Evolutionary conservation across 805 yeast genomes (phyloP), one percentile per base, ranked within the genome.

Genomic region (Pichia exigua): DNA sequence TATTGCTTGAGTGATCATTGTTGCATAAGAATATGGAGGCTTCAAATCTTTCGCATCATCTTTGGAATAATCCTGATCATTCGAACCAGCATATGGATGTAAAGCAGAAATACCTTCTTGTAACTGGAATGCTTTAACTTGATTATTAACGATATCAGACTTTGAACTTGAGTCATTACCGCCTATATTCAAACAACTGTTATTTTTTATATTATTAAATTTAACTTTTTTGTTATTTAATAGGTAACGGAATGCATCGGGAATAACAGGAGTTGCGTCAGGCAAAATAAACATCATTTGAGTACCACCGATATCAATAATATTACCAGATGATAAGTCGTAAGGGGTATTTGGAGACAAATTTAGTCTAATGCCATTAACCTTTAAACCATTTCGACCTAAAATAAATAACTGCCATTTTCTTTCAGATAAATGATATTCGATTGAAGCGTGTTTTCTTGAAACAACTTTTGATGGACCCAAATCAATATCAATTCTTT

Each of bases 261-360:
- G 78, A 9, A 91, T 75, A 35, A 69, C 71, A 3, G 97, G 96
- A 13, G 81, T 80, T 5, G 87, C 82, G 65, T 91, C 97, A 2
- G 99, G 99, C 58, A 94, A 73, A 40, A 94, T 94, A 65, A 94
- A 94, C 95, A 94, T 92, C 98, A 94, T 94, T 69, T 94, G 98
- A 12, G 96, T 90, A 7, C 97, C 97, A 18, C 98, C 98, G 45
- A 94, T 83, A 61, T 94, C 99, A 52, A 94, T 69, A 18, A 94
- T 81, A 42, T 92, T 87, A n/a, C 99, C 99, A 2, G 95, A 84
- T 48, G 78, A 76, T 51, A 94, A 75, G 13, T 82, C 76, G 15
- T 83, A 76, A 3, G 77, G 74, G 0, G 57, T 59, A 27, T 67
- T 68, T 28, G 66, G 62, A 41, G 72, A 65, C 42, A 76, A 67